Evolutionary conservation across 352 stramenopile species (phyloP), one percentile per base, ranked within the genome.

Genomic region (Elongisporangium anandrum): DNA sequence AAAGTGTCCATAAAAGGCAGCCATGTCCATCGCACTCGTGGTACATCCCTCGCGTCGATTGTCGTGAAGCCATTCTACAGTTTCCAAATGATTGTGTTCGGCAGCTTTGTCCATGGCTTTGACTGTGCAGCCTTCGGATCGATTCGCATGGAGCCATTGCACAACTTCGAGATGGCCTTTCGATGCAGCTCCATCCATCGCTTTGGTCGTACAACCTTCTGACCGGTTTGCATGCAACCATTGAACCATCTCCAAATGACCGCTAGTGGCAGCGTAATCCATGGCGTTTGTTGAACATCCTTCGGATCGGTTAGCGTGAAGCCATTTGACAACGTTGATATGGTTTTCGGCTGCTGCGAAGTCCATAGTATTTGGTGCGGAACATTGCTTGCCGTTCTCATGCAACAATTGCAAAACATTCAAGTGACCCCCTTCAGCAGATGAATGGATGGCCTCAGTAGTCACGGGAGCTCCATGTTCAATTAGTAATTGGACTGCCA

Each of bases 1-100:
- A 21, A 71, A 22, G 41, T 75, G 60, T 0, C 70, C 70, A 49
- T 74, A 70, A 60, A 66, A 72, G 17, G 59, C 59, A 4, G 63
- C 63, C 16, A 49, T 20, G 45, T 70, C 63, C 54, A 70, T 66
- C 12, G 63, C 63, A 13, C 53, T 50, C 22, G 56, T 58, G 24
- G 60, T 61, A 50, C 60, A 66, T 19, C 54, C 60, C 16, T 66
- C 60, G 7, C n/a, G 16, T 16, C 60, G 24, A 19, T 65, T 52
- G 9, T 6, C 12, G 16, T 65, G 60, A 24, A 65, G 60, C 48
- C 48, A 65, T 20, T 29, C 22, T 3, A 65, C 53, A 13, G 60
- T 54, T 20, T 49, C 9, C 22, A 65, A 34, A 38, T 65, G 59
- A n/a, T 54, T 54, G 50, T 47, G 48, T 5, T 49, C 47, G 22